Conservation (phyloP, 2,329 filamentous ascomycete genomes). For the Scortechinia acanthostroma region DNA sequence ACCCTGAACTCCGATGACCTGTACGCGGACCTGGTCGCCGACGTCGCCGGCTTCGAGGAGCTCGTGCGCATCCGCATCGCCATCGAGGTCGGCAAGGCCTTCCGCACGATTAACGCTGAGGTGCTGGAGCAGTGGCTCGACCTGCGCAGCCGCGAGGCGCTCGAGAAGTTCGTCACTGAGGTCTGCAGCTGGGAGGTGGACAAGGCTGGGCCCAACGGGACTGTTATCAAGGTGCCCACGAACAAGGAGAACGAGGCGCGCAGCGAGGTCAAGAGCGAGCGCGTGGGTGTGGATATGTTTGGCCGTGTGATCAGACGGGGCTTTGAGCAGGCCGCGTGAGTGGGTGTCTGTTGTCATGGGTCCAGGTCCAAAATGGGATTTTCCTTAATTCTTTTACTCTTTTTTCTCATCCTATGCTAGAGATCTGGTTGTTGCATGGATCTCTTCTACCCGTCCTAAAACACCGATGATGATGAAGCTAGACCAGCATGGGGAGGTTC, state of each 20-base stretch:
- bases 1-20: constrained; percentile 89
- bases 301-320: constrained; percentile 72
- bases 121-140: constrained; percentile 73
- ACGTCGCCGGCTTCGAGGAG: constrained; percentile 92
- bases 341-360: not conserved
- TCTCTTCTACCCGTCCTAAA: not conserved
- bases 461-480: not conserved
- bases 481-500: not conserved
- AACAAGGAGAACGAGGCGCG: constrained; percentile 98
- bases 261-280: constrained; percentile 89
- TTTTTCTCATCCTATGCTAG: not conserved
- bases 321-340: constrained; percentile 72
- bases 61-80: constrained; percentile 85
- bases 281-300: constrained; percentile 86
- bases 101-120: constrained; percentile 63
- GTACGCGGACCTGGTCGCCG: constrained; percentile 89
- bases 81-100: constrained; percentile 74
- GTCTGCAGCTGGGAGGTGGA: constrained; percentile 83
- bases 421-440: not conserved
- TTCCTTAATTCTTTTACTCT: not conserved
- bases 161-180: constrained; percentile 74
- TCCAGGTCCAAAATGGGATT: not conserved
- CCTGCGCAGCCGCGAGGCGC: constrained; percentile 52
- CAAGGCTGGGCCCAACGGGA: constrained; percentile 27
- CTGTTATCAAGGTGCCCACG: constrained; percentile 68